Conservation (phyloP, 768 basidiomycete species). For the Auriscalpium microsporum region DNA sequence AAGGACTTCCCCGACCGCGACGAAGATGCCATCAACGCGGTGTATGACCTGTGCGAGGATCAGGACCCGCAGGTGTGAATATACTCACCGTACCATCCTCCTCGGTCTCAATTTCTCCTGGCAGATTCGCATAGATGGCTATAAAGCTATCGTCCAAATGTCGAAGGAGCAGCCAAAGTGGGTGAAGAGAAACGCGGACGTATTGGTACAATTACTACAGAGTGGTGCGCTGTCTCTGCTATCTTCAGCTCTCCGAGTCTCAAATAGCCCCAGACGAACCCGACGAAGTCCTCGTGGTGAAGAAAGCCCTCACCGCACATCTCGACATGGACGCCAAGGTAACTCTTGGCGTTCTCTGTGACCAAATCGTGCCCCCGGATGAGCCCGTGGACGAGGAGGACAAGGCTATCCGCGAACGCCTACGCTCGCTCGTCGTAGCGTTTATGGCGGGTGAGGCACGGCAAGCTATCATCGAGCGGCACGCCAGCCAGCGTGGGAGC, state of each 20-base stretch:
- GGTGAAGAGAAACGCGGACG: constrained; percentile 67
- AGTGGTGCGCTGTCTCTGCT: constrained; percentile 41
- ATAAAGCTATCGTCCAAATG: constrained; percentile 47
- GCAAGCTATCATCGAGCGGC: constrained; percentile 34
- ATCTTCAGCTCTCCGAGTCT: too few relatives aligned
- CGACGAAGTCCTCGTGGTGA: constrained; percentile 54
- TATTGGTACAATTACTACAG: constrained; percentile 66
- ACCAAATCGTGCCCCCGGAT: constrained; percentile 49
- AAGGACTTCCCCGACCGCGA: constrained; percentile 64
- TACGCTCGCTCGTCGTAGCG: constrained; percentile 49
- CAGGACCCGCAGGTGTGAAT: constrained; percentile 39
- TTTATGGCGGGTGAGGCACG: constrained; percentile 51
- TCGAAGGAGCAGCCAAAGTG: constrained; percentile 43
- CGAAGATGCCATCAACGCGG: constrained; percentile 67
- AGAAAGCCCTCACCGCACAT: constrained; percentile 50
- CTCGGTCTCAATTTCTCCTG: neutral
- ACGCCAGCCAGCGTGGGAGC: constrained; percentile 33
- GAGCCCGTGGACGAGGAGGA: constrained; percentile 52
- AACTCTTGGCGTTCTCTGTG: constrained; percentile 59
- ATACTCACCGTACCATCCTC: neutral
- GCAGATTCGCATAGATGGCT: constrained; percentile 65
- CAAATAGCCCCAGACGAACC: constrained; percentile 42
- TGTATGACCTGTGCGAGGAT: constrained; percentile 75
- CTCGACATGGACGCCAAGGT: constrained; percentile 53
- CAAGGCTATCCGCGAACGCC: constrained; percentile 42